Evolutionary conservation across 148 eudicot species (phyloP), one percentile per base, ranked within the genome.

Genomic region (Chenopodium suecicum): DNA sequence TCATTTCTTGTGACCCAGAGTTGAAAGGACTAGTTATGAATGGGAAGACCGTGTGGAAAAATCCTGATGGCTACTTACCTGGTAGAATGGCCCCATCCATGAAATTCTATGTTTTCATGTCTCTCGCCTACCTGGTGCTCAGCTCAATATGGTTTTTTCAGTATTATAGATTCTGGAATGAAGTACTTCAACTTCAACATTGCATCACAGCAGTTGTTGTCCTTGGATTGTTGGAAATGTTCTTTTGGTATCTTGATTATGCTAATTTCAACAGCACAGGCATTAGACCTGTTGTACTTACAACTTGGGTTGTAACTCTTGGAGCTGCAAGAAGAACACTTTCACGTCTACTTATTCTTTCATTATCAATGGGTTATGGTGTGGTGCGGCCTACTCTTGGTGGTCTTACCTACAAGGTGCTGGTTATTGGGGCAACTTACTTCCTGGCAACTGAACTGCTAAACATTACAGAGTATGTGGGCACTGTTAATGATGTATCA

Each of bases 341-440:
- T 84, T 88, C 98, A 7, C 99, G 95, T 32, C 83, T 96, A 75
- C 97, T 96, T 79, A 91, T 96, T 71, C 93, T 96, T 73, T 89
- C 84, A 71, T 91, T 96, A 82, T 90, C 99, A 27, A 96, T 96
- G 99, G 99, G 99, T 50, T 96, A 94, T 83, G 99, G 99, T 60
- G 98, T 96, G 78, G 97, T 96, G 79, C 97, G 99, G 60, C 99
- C 99, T 58, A 96, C 99, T 74, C 97, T 96, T 75, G 99, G 99
- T 66, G 99, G 99, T 54, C 90, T 96, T 79, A 94, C 98, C 79
- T 88, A 91, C 29, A 94, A 96, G 85, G 97, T 94, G 82, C 67
- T 96, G 82, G 95, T 96, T 79, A 82, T 96, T 89, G 99, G 99
- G 73, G 48, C 87, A 58, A 94, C 98, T 74, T 96, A 94, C 76